These are phyloP conservation scores for Vitis riparia DNA, from an alignment of 164 flowering plant species.

Conservation along the genomic window DNA sequence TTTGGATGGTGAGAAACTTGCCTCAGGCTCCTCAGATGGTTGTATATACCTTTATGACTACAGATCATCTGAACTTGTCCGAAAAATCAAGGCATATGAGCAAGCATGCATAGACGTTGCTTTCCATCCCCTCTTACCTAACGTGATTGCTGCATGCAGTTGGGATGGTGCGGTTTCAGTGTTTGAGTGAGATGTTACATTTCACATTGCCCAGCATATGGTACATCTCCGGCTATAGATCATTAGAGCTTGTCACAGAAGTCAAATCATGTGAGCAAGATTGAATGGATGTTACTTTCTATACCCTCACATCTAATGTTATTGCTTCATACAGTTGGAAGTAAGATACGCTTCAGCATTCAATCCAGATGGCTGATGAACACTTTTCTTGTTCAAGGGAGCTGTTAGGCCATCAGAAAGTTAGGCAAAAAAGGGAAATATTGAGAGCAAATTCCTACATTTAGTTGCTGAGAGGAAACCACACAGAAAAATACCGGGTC, in stretches of 20 bases:
- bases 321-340: no score
- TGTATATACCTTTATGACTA: slow-evolving; percentile 62
- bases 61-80: slow-evolving; percentile 47
- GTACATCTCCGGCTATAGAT: no score
- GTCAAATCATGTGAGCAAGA: no score
- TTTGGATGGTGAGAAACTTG: slow-evolving; percentile 63
- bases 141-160: slow-evolving; percentile 74
- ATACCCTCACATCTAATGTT: no score
- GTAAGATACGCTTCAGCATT: not conserved
- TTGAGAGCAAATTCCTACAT: not conserved
- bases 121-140: slow-evolving; percentile 71
- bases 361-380: not conserved
- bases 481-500: not conserved
- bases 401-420: not conserved
- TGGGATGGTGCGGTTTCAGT: slow-evolving; percentile 80
- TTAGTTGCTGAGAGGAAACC: not conserved
- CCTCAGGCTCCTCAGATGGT: slow-evolving; percentile 85
- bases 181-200: slow-evolving; percentile 36
- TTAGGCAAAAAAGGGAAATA: not conserved
- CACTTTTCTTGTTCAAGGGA: no score
- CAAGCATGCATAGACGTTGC: slow-evolving; percentile 77
- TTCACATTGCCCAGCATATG: no score
- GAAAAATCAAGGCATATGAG: slow-evolving; percentile 62
- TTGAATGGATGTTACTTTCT: no score
- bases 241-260: no score